These are phyloP conservation scores for Suillus fuscotomentosus DNA, from an alignment of 768 basidiomycete species.

Conservation along the genomic window DNA sequence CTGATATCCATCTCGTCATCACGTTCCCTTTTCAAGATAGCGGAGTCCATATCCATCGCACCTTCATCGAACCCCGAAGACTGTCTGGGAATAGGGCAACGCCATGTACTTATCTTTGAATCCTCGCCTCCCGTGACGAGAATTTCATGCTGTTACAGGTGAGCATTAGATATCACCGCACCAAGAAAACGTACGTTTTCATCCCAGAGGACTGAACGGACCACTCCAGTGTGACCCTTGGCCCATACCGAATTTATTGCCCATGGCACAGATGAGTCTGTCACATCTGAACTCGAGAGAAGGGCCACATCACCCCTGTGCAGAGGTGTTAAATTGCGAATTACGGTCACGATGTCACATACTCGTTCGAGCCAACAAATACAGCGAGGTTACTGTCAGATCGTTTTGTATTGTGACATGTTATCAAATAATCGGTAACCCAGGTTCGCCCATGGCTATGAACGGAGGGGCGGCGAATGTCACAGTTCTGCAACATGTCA, in stretches of 20 bases:
- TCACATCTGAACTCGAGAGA: constrained; percentile 43
- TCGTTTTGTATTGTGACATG: constrained; percentile 36
- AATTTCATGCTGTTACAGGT: constrained; percentile 32
- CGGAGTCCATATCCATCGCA: constrained; percentile 12
- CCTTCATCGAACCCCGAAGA: constrained; percentile 3
- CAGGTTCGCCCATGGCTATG: constrained; percentile 58
- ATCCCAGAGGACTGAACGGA: constrained; percentile 58
- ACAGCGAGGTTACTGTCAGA: constrained; percentile 40
- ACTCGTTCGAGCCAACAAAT: constrained; percentile 79
- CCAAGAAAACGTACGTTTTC: constrained; percentile 38
- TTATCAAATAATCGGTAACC: constrained; percentile 79
- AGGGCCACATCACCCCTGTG: constrained; percentile 58
- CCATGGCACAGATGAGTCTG: constrained; percentile 43
- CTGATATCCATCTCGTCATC: constrained; percentile 15
- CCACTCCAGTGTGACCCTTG: constrained; percentile 53
- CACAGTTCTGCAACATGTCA: constrained; percentile 52
- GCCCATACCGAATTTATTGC: constrained; percentile 51
- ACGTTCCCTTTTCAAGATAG: constrained; percentile 24
- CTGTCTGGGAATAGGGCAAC: constrained; percentile 11
- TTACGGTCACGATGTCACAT: constrained; percentile 14
- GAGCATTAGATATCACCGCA: not conserved
- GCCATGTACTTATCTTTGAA: constrained; percentile 44
- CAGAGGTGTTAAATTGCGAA: constrained; percentile 4
- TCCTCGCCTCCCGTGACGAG: constrained; percentile 54
- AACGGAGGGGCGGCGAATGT: constrained; percentile 65